Evolutionary conservation across 2,329 filamentous ascomycete genomes (phyloP), one percentile per base, ranked within the genome.

Genomic region (Pseudodiploospora longispora): DNA sequence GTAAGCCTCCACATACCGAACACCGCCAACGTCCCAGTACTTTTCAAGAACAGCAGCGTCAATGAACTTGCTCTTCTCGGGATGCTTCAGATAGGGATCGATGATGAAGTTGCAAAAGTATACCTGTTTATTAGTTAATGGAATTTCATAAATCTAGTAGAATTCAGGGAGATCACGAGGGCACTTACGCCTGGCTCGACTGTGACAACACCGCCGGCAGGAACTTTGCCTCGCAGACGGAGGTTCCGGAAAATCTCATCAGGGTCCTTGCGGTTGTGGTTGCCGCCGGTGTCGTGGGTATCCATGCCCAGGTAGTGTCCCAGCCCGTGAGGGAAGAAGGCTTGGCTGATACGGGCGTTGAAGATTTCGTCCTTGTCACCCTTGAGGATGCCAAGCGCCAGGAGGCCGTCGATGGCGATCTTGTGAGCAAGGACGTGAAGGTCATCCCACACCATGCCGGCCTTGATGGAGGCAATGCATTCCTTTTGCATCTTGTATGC

Each of bases 71-170:
- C 77, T 75, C 57, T 90, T 80, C 39, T 78, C 75, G 0, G 84
- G 79, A 51, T 89, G 80, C 39, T 80, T 72, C 9, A 95, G 70
- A 59, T 85, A 93, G 0, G 88, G 86, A 37, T 83, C 78, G 49
- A 96, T 86, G 51, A 94, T 94, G 60, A 90, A 95, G 19, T 80
- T 77, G 65, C 87, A 95, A 64, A 96, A 96, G 67, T 96, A 96
- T 50, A 91, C 82, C 78, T 82, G 48, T 27, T n/a, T 36, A 10
- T 28, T 27, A 31, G 9, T n/a, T 27, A 12, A 30, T 19, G 12
- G 9, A 4, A 33, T 30, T 19, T 19, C 19, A 19, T 19, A 19
- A 19, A 19, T 19, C 19, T 3, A 19, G 19, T 3, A 19, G 19
- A 3, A 19, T 19, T 19, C 19, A 19, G 19, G 19, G 19, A 19